phyloP scores from a whole-genome alignment of 1,139 yeast genomes.

The Scheffersomyces stambukii region DNA sequence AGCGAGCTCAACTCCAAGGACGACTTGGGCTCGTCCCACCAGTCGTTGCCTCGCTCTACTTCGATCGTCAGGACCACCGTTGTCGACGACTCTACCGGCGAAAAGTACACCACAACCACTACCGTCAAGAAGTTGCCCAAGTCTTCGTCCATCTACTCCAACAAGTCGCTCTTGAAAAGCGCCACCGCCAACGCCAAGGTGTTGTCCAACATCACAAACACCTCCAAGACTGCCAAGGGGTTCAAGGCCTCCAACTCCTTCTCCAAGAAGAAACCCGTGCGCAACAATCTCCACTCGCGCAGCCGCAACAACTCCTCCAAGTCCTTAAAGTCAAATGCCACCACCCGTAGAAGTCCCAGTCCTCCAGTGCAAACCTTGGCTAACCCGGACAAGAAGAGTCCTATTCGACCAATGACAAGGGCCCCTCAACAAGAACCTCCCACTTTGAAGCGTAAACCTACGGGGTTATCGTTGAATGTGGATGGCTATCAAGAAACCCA shows the following conservation, averaged over 20 bases:
- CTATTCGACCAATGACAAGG: conserved; percentile 1
- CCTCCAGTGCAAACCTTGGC: no score
- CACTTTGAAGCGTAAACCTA: conserved; percentile 19
- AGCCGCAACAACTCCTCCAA: conserved; percentile 9
- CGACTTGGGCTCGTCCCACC: conserved; percentile 14
- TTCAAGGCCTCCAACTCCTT: conserved; percentile 40
- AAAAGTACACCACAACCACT: conserved; percentile 16
- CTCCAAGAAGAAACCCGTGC: conserved; percentile 30
- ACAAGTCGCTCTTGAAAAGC: conserved; percentile 12
- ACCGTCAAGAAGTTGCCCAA: conserved; percentile 17
- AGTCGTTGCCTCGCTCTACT: conserved; percentile 40
- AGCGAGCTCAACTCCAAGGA: conserved; percentile 14
- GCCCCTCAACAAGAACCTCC: conserved; percentile 13
- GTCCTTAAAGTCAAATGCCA: conserved; percentile 9
- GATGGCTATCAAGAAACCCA: background rate
- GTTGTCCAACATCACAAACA: conserved; percentile 30
- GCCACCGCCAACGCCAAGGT: conserved; percentile 13
- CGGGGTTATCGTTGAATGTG: conserved; percentile 15
- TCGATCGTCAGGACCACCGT: conserved; percentile 45
- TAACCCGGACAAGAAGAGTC: conserved; percentile 2
- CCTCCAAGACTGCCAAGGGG: conserved; percentile 15
- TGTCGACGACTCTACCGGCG: conserved; percentile 26
- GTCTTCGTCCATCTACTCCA: conserved; percentile 20
- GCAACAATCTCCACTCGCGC: conserved; percentile 18
- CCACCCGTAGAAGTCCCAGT: conserved; percentile 1